Evolutionary conservation across 805 yeast genomes (phyloP), one percentile per base, ranked within the genome.

Genomic region (Candida sanyiensis): DNA sequence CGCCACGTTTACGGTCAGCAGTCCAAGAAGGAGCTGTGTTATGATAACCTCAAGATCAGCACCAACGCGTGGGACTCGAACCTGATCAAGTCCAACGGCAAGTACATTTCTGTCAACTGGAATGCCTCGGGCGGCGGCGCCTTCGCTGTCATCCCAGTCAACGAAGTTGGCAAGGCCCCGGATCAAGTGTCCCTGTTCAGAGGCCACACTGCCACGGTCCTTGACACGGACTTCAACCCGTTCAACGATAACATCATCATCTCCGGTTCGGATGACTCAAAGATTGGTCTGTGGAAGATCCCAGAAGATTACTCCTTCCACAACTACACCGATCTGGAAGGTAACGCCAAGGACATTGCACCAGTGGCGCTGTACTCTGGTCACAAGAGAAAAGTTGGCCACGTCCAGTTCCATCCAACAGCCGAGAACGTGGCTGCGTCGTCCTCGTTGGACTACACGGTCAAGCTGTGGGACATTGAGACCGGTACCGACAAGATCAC

Each of bases 121-220:
- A 87, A 85, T 43, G 72, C 96, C 23, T 82, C 95, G 9, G 97
- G 97, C 28, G 97, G 97, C 46, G 99, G 99, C 38, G 94, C 97
- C 0, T 89, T 93, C 67, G 96, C 96, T 1, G 84, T 94, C 10
- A 78, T 93, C 44, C 98, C 98, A 2, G 66, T 86, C 19, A 58
- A 60, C 7, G 96, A 90, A 60, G 80, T 77, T 15, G 97, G 98
- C 8, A 93, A 89, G 58, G 80, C 89, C 7, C 97, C 96, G 4
- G 99, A 93, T 51, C 77, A 81, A 44, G 89, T 88, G 35, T 93
- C 98, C 2, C 70, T 93, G 49, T 93, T 90, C 63, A 77, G 96
- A 54, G 98, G 98, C 12, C 98, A 90, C 61, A 83, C 89, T 23
- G 96, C 95, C 20, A 82, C 94, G 7, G 97, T 93, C 25, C 72